phyloP scores from a whole-genome alignment of 768 basidiomycete species.

The Termitomyces sp. region DNA sequence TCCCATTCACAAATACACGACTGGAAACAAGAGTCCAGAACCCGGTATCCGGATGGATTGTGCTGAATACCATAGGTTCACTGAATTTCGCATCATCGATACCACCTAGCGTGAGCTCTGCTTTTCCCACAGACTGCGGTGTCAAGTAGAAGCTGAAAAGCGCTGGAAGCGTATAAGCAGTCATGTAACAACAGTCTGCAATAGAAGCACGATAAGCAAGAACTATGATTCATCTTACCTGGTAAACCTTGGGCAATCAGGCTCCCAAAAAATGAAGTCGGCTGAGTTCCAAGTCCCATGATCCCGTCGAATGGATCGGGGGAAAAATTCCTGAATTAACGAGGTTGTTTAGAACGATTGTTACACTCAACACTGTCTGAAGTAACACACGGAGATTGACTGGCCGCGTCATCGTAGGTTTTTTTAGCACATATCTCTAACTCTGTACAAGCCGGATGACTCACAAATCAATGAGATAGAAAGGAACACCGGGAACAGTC shows the following conservation, averaged over 20 bases:
- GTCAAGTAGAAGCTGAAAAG: conserved; percentile 51
- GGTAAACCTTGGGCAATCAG: conserved; percentile 45
- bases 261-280: conserved; percentile 45
- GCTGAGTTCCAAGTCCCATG: conserved; percentile 44
- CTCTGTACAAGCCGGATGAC: too few relatives aligned
- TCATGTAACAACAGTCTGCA: background rate
- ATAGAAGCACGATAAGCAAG: background rate
- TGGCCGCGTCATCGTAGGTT: conserved; percentile 36
- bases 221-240: conserved; percentile 23
- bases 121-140: conserved; percentile 42
- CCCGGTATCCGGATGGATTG: background rate
- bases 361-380: conserved; percentile 38
- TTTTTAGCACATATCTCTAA: conserved; percentile 23
- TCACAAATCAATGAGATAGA: conserved; percentile 13
- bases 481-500: conserved; percentile 9
- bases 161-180: conserved; percentile 22
- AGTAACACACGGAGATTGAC: conserved; percentile 49
- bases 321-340: background rate
- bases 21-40: conserved; percentile 44
- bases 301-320: conserved; percentile 5
- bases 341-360: background rate
- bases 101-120: conserved; percentile 52
- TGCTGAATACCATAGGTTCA: conserved; percentile 23
- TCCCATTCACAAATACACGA: conserved; percentile 46
- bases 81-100: conserved; percentile 48